Conservation (phyloP, 305 asterid species). For the Stenogyne calaminthoides region DNA sequence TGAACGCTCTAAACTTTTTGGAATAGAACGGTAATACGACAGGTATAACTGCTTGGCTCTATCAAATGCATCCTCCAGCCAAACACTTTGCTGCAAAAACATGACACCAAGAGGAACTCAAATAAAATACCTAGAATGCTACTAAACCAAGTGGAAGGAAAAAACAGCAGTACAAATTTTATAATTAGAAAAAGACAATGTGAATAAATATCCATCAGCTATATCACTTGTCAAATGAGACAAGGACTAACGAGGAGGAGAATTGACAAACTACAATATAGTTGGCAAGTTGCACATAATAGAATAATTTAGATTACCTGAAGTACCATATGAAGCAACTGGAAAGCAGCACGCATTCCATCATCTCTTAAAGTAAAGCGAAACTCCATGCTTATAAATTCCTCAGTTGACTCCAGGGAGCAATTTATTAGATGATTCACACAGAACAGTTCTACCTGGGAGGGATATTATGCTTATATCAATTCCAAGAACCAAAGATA, state of each 20-base stretch:
- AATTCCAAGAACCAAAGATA: constrained; percentile 23
- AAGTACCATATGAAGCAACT: constrained; percentile 99
- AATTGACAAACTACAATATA: constrained; percentile 20
- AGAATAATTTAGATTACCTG: constrained; percentile 59
- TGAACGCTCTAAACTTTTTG: constrained; percentile 97
- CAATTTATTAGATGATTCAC: constrained; percentile 96
- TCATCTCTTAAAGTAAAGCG: constrained; percentile 91
- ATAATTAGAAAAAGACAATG: neutral
- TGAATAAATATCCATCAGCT: constrained; percentile 10
- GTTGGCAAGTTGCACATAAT: constrained; percentile 4
- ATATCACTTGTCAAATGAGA: constrained; percentile 9
- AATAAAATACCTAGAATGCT: constrained; percentile 4
- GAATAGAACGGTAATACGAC: constrained; percentile 93
- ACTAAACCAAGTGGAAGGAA: neutral
- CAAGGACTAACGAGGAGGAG: constrained; percentile 14
- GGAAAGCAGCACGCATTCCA: constrained; percentile 99
- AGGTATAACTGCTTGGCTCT: constrained; percentile 94
- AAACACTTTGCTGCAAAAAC: constrained; percentile 88
- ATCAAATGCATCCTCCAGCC: constrained; percentile 98
- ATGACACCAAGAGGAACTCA: constrained; percentile 30
- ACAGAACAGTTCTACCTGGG: constrained; percentile 97
- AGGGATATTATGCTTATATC: constrained; percentile 29
- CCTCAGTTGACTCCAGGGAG: constrained; percentile 99
- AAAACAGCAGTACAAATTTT: neutral
- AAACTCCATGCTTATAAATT: constrained; percentile 98